Evolutionary conservation across 1,284 basidiomycete genomes (phyloP), one percentile per base, ranked within the genome.

Genomic region (Neotropicomus parvogracilis): DNA sequence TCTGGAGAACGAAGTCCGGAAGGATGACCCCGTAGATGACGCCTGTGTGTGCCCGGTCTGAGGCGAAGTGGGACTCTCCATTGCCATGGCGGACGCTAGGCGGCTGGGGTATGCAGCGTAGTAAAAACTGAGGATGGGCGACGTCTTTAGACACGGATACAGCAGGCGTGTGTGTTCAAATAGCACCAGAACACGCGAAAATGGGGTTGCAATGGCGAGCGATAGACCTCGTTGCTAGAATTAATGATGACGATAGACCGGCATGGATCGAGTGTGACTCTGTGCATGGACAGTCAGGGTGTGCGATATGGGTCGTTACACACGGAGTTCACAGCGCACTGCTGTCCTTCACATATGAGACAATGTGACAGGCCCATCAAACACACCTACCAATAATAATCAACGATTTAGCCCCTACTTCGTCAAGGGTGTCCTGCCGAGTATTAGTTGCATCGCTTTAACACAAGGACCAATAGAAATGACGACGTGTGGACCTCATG

Each of bases 281-380:
- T 5, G 32, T 26, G 38, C 24, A 38, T 42, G 32, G 39, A 29
- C 3, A 16, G 19, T 38, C 19, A 54, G 44, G 44, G 44, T 46
- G 19, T 44, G 44, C 7, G 20, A 42, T 34, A 32, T 32, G 45
- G 16, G 40, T 33, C 31, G 38, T 43, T 14, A 32, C 19, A 16
- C 58, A 54, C n/a, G 42, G 49, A 27, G 40, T 38, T 38, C 32
- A 32, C 24, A 38, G 31, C 29, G n/a, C 21, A 35, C 20, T 11
- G 13, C 10, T 10, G 34, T 36, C 38, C 39, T 27, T 28, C 39
- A 31, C 17, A 39, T 20, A 46, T 7, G 4, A 8, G 7, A 32
- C 17, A 31, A 29, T 33, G 16, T n/a, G 20, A 27, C 28, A 16
- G 33, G 14, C 16, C 19, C 11, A 14, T 27, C 12, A 6, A 35